Base-by-base conservation (phyloP, 495 filamentous ascomycete species). In the Penicillium mononematosum region DNA sequence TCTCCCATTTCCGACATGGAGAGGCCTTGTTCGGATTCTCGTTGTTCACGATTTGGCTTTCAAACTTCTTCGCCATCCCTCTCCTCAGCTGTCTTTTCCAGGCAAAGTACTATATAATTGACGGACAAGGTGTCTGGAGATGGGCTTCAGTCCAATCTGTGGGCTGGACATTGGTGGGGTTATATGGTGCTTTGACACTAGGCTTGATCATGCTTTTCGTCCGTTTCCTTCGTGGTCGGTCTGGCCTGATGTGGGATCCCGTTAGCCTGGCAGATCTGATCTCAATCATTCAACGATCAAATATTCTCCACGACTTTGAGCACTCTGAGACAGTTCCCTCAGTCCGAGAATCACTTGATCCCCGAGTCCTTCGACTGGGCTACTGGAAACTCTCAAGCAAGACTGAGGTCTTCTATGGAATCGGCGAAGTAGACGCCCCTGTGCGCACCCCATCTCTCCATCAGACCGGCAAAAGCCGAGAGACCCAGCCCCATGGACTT, bases 201-300 rank as follows among this genome's bases (percentile, higher is more conserved):
- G 86, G 84, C 5, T 68, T 86, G 3, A 53, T 81, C 29, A 58
- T 89, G 7, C 66, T 88, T 19, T 64, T 83, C 32, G 49, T 80
- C 17, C 76, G 77, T n/a, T 78, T 81, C 32, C 31, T 62, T 22
- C 71, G 80, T 24, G 75, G 73, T 32, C 78, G 70, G 61, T 90
- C 91, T 0, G 92, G 92, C 3, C 72, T 96, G 62, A 84, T 86
- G 69, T 96, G 92, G 92, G 90, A 92, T 68, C 83, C 89, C 2
- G 73, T 84, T n/a, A 90, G 85, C 14, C 71, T 96, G 22, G 91
- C 88, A 10, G 92, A 96, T 66, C 69, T 94, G 25, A 77, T 90
- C 45, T 81, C 85, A 4, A 72, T 96, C 10, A 80, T 95, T 16
- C 87, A 91, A 36, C 79, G 88, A 44, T 91, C 89, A 38, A 96